Percentiles rank a stretch among this genome's conserved stretches.
phyloP scores from a whole-genome alignment of 257 asterid genomes.

The Mitragyna speciosa region DNA sequence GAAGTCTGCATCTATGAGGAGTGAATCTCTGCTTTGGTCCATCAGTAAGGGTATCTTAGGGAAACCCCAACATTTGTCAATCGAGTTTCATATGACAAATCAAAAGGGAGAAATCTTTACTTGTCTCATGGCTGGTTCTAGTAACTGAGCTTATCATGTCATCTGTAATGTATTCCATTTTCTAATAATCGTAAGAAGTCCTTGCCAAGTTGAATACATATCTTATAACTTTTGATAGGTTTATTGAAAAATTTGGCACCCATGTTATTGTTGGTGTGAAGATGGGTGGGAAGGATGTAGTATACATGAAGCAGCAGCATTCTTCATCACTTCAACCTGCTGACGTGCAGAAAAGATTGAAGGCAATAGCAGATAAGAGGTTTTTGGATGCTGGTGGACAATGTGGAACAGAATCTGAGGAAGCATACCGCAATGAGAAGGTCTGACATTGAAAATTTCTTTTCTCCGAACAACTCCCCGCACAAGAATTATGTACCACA shows the following conservation, averaged over 20 bases:
- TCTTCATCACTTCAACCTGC: conserved; percentile 80
- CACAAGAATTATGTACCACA: not conserved
- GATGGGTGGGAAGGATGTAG: conserved; percentile 98
- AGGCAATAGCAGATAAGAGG: conserved; percentile 83
- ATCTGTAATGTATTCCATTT: not conserved
- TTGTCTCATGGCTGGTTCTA: no score
- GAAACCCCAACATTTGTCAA: not conserved
- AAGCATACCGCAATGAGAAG: conserved; percentile 50
- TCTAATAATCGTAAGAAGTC: not conserved
- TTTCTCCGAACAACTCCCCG: not conserved
- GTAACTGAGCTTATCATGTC: not conserved
- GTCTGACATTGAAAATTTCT: conserved; percentile 31
- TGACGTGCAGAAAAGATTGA: conserved; percentile 81
- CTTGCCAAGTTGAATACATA: conserved; percentile 3
- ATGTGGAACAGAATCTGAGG: conserved; percentile 43
- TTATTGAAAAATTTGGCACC: conserved; percentile 88
- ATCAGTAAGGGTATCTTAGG: not conserved
- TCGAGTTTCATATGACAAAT: no score
- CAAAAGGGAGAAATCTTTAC: no score
- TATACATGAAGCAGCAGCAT: conserved; percentile 89
- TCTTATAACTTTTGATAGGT: conserved; percentile 45
- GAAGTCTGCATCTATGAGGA: not conserved
- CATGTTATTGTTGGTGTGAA: conserved; percentile 89
- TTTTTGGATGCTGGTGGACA: conserved; percentile 62
- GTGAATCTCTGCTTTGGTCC: not conserved